Conservation (phyloP, 225 moss, liverwort and hornwort species). For the Polytrichum formosum region DNA sequence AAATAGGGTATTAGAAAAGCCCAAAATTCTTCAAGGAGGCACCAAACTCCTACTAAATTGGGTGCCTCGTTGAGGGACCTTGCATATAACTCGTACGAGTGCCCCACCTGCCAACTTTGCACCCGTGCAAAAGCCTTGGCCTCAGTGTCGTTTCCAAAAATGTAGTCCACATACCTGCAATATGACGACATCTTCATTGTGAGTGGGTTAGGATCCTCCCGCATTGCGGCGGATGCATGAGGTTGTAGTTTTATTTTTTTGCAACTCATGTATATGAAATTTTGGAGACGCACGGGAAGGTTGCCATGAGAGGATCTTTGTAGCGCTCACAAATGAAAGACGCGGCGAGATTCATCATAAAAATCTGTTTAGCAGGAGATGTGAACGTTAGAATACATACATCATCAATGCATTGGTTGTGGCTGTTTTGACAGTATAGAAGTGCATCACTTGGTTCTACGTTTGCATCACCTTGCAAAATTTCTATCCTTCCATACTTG, state of each 20-base stretch:
- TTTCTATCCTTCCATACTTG: no score
- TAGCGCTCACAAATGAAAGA: slow-evolving; percentile 96
- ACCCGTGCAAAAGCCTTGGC: slow-evolving; percentile 71
- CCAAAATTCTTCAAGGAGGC: no score
- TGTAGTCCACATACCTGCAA: slow-evolving; percentile 66
- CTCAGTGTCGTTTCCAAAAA: slow-evolving; percentile 93
- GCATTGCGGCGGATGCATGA: no score
- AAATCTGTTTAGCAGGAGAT: slow-evolving; percentile 34
- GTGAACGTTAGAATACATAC: no score
- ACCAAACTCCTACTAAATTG: not conserved
- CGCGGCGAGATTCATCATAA: slow-evolving; percentile 91
- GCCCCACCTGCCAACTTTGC: slow-evolving; percentile 36
- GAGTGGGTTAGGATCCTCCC: no score
- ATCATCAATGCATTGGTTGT: not conserved
- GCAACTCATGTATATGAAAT: no score
- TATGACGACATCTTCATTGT: no score
- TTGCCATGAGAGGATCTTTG: slow-evolving; percentile 69
- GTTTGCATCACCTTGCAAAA: no score
- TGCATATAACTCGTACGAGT: not conserved
- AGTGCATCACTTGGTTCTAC: no score
- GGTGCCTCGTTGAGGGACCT: not conserved
- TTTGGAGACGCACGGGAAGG: slow-evolving; percentile 60
- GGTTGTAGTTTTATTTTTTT: no score
- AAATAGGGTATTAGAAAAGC: no score
- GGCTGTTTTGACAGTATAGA: not conserved